Percentiles rank a stretch among this genome's conserved stretches.
These are phyloP conservation scores for Exophiala viscosa DNA, from an alignment of 2,329 filamentous ascomycete species.

Conservation along the genomic window DNA sequence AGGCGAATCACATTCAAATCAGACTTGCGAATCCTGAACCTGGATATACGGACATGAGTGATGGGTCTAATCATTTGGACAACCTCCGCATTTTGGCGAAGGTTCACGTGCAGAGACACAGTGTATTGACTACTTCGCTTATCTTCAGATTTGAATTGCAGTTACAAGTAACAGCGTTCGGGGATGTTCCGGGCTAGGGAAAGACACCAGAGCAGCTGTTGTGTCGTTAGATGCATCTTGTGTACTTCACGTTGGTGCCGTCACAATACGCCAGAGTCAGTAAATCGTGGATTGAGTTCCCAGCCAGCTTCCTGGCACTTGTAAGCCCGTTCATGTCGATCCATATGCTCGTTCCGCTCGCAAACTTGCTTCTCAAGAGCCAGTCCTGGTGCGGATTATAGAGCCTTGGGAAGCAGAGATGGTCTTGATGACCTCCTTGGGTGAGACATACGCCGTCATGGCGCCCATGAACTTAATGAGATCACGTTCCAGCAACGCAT, in stretches of 20 bases:
- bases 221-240: constrained; percentile 81
- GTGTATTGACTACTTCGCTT: too few relatives aligned
- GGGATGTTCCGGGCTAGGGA: constrained; percentile 55
- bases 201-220: constrained; percentile 81
- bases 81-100: too few relatives aligned
- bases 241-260: constrained; percentile 93
- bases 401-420: constrained; percentile 7
- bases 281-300: constrained; percentile 89
- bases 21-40: too few relatives aligned
- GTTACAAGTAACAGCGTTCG: too few relatives aligned
- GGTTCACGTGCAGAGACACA: too few relatives aligned
- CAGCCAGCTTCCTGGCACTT: constrained; percentile 78
- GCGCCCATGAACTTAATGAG: constrained; percentile 15
- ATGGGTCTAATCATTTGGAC: too few relatives aligned
- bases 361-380: constrained; percentile 62
- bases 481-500: constrained; percentile 2
- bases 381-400: not conserved
- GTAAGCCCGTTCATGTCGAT: constrained; percentile 93
- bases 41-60: too few relatives aligned
- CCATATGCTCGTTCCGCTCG: constrained; percentile 98
- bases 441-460: constrained; percentile 5
- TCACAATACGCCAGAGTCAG: constrained; percentile 84
- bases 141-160: too few relatives aligned
- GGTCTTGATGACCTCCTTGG: constrained; percentile 9
- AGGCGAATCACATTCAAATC: too few relatives aligned